These are phyloP conservation scores for Glaciozyma martinii DNA, from an alignment of 768 basidiomycete genomes.

Conservation along the genomic window DNA sequence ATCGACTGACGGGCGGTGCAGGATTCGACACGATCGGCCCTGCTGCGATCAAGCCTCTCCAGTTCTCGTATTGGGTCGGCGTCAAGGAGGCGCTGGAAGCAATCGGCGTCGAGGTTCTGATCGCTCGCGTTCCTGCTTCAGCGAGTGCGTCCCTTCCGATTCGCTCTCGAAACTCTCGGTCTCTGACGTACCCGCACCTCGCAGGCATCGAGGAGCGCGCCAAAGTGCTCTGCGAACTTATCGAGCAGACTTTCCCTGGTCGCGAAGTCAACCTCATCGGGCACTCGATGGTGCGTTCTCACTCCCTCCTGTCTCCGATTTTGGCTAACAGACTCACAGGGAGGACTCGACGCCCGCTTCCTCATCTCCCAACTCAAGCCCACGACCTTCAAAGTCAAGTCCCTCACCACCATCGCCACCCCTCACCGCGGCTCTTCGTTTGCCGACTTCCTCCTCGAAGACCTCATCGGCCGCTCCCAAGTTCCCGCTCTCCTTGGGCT, in stretches of 20 bases:
- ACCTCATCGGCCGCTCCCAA: constrained; percentile 40
- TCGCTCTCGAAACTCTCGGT: not conserved
- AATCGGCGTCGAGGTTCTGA: constrained; percentile 79
- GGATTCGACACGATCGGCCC: constrained; percentile 80
- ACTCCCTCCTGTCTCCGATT: not conserved
- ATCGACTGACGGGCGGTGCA: not conserved
- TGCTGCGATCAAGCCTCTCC: constrained; percentile 60
- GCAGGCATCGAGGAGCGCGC: constrained; percentile 81
- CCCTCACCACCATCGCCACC: constrained; percentile 86
- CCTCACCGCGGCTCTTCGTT: constrained; percentile 91
- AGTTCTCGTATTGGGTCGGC: constrained; percentile 93
- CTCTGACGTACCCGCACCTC: constrained; percentile 49
- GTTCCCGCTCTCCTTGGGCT: constrained; percentile 43
- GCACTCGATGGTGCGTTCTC: constrained; percentile 59
- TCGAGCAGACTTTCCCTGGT: constrained; percentile 71
- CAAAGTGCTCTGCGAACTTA: constrained; percentile 71
- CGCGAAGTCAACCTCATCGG: constrained; percentile 81
- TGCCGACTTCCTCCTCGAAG: constrained; percentile 73
- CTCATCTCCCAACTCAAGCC: constrained; percentile 73
- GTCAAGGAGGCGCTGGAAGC: constrained; percentile 85
- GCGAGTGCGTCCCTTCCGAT: constrained; percentile 10
- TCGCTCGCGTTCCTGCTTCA: constrained; percentile 68
- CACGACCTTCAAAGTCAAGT: constrained; percentile 69
- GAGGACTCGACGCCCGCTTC: constrained; percentile 84
- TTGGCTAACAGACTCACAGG: constrained; percentile 43